Evolutionary conservation across 257 asterid species (phyloP).

Genomic region (Forsythia suspensa): DNA sequence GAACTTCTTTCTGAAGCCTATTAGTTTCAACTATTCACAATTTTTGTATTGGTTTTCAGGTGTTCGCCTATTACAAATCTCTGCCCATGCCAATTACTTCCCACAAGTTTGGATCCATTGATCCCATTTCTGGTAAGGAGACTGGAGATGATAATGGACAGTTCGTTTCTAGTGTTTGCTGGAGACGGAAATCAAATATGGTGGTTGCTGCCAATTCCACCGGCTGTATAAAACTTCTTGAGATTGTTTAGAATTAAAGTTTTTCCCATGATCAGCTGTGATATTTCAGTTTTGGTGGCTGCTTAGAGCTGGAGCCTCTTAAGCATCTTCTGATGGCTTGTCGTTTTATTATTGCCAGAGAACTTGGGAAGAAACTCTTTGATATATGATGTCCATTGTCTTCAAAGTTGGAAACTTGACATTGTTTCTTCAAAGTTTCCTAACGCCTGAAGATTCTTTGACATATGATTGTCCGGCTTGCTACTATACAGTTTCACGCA

Average conservation of each 20-base stretch:
- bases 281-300: not conserved
- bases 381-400: too few relatives aligned
- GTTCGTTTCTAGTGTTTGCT: slow-evolving; percentile 92
- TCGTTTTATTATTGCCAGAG: too few relatives aligned
- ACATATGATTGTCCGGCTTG: not conserved
- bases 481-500: too few relatives aligned
- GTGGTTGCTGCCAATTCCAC: slow-evolving; percentile 84
- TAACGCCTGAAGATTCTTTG: not conserved
- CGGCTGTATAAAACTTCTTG: slow-evolving; percentile 72
- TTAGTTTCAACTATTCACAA: not conserved
- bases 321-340: too few relatives aligned
- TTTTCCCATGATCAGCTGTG: slow-evolving; percentile 13
- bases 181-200: slow-evolving; percentile 77
- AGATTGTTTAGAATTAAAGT: slow-evolving; percentile 50
- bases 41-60: slow-evolving; percentile 34
- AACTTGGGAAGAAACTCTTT: too few relatives aligned
- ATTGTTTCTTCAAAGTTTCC: not conserved
- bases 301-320: not conserved
- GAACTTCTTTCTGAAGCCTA: not conserved
- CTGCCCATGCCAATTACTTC: slow-evolving; percentile 85
- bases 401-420: not conserved
- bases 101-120: slow-evolving; percentile 79
- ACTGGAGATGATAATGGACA: slow-evolving; percentile 76
- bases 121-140: slow-evolving; percentile 78
- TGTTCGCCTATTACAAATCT: slow-evolving; percentile 70